Conservation (phyloP, 208 protist species). For the Leishmania guyanensis region DNA sequence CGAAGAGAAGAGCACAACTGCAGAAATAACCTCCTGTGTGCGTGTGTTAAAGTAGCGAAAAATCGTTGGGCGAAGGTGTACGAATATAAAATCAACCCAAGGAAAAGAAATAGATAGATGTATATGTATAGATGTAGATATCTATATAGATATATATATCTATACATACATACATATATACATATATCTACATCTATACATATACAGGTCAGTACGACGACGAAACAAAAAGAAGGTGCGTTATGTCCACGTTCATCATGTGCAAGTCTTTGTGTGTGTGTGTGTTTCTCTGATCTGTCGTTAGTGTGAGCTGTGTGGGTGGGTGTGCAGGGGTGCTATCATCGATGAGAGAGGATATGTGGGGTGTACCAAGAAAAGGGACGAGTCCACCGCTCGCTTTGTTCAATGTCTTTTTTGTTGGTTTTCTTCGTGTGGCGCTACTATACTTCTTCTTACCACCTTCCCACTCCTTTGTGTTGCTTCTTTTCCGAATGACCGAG, state of each 20-base stretch:
- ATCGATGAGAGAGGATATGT: not conserved
- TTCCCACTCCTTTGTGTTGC: not conserved
- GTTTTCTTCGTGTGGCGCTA: not conserved
- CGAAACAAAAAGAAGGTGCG: not conserved
- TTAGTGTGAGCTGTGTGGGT: not conserved
- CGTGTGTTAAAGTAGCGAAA: constrained; percentile 15
- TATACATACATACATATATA: not conserved
- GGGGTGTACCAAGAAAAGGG: not conserved
- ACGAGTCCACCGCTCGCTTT: not conserved
- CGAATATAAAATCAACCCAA: not conserved
- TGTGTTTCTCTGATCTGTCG: not conserved
- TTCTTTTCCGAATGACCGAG: not conserved
- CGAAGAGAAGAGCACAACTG: not conserved
- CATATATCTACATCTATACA: not conserved
- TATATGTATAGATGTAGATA: not conserved
- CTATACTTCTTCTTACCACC: not conserved
- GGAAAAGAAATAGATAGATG: not conserved
- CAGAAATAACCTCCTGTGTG: constrained; percentile 2
- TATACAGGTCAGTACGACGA: not conserved
- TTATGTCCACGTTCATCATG: not conserved
- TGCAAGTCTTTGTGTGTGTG: not conserved
- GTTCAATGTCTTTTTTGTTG: not conserved
- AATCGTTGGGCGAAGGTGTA: not conserved
- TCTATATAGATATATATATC: not conserved
- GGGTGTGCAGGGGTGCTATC: not conserved